A percentile compares a stretch with the other conserved stretches of the same genome.
phyloP scores from a whole-genome alignment of 257 asterid genomes.

The Nicotiana noctiflora region DNA sequence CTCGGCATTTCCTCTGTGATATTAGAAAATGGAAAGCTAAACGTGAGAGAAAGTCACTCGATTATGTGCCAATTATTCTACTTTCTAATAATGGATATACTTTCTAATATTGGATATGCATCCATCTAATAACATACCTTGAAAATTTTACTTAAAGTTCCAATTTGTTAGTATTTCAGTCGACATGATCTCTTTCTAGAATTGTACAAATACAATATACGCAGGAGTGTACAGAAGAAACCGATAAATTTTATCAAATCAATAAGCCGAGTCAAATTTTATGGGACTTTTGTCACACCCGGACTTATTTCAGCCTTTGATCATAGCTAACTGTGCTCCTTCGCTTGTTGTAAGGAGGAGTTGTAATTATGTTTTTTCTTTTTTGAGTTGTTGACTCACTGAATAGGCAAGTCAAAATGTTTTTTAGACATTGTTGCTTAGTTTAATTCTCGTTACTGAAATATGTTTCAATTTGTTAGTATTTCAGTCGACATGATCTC shows the following conservation, averaged over 20 bases:
- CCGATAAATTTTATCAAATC: too few relatives aligned
- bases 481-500: too few relatives aligned
- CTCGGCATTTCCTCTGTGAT: not conserved
- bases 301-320: not conserved
- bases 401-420: not conserved
- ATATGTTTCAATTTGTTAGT: not conserved
- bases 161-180: too few relatives aligned
- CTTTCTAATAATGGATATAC: not conserved
- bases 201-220: too few relatives aligned
- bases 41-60: not conserved
- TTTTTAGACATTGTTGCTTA: not conserved
- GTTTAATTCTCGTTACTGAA: too few relatives aligned
- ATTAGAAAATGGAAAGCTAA: not conserved
- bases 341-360: not conserved
- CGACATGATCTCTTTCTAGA: too few relatives aligned
- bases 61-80: not conserved
- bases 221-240: too few relatives aligned
- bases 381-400: not conserved
- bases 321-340: not conserved
- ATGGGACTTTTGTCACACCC: not conserved
- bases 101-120: too few relatives aligned
- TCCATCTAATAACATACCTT: too few relatives aligned
- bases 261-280: not conserved
- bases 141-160: too few relatives aligned
- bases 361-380: not conserved